Percentiles rank a stretch among this genome's conserved stretches.
Conservation (phyloP, 1,139 yeast species). For the Suhomyces bolitotheri region DNA sequence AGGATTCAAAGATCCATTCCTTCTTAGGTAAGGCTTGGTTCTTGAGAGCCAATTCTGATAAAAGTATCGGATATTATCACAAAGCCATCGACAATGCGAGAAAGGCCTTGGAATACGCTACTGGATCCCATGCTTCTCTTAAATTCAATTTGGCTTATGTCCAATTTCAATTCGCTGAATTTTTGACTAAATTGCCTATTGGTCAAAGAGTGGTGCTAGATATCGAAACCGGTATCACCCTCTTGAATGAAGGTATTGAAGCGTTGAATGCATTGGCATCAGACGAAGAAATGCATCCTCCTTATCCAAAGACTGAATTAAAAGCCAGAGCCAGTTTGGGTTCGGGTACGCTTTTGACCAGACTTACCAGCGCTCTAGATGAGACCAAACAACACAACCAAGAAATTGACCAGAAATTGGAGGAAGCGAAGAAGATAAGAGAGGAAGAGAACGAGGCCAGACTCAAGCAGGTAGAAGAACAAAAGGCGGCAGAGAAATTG, state of each 20-base stretch:
- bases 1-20: conserved; percentile 64
- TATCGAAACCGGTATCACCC: conserved; percentile 57
- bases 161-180: conserved; percentile 85
- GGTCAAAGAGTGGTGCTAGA: conserved; percentile 63
- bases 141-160: conserved; percentile 82
- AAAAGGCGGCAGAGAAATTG: conserved; percentile 42
- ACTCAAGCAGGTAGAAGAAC: conserved; percentile 38
- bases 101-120: conserved; percentile 50
- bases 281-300: conserved; percentile 57
- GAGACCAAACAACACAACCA: conserved; percentile 73
- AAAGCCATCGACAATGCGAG: conserved; percentile 64
- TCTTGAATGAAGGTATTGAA: conserved; percentile 63
- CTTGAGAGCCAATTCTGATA: conserved; percentile 72
- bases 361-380: conserved; percentile 66
- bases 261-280: conserved; percentile 60
- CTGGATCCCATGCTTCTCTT: conserved; percentile 44
- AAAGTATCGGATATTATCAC: conserved; percentile 57
- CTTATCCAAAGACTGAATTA: conserved; percentile 76
- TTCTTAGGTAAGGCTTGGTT: conserved; percentile 91
- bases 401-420: conserved; percentile 59
- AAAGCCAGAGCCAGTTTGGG: conserved; percentile 86
- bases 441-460: conserved; percentile 54
- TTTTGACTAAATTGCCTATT: conserved; percentile 62
- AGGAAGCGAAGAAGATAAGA: conserved; percentile 68
- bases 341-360: conserved; percentile 67